These are phyloP conservation scores for Coemansia sp. DNA, from an alignment of 371 early-diverging fungal species.

Conservation along the genomic window DNA sequence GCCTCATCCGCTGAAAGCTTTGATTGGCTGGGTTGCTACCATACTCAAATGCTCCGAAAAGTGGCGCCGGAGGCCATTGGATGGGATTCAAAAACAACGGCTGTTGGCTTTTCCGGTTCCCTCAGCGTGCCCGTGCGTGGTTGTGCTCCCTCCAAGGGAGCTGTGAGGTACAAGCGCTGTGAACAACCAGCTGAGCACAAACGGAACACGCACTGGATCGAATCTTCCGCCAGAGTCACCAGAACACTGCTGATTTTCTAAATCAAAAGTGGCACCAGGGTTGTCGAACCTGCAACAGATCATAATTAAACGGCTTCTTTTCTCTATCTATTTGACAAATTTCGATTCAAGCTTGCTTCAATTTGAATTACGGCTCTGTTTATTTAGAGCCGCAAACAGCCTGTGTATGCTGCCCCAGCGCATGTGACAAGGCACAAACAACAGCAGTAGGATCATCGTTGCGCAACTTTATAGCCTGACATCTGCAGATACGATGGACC, in stretches of 20 bases:
- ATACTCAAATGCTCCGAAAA: too few relatives aligned
- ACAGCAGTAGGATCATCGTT: not conserved
- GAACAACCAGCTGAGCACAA: too few relatives aligned
- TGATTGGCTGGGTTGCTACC: too few relatives aligned
- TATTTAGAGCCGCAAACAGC: too few relatives aligned
- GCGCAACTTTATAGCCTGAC: not conserved
- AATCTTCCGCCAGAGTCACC: not conserved
- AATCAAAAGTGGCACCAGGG: not conserved
- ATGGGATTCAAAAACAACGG: too few relatives aligned
- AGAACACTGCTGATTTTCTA: not conserved
- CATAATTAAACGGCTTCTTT: not conserved
- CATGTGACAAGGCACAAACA: not conserved
- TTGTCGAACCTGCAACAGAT: not conserved
- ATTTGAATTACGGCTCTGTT: not conserved
- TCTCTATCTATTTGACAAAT: not conserved
- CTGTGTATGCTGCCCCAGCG: not conserved
- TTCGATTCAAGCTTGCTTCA: not conserved
- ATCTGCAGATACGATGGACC: constrained; percentile 10
- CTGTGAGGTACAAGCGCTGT: too few relatives aligned
- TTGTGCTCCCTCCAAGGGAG: too few relatives aligned
- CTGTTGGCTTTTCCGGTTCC: too few relatives aligned
- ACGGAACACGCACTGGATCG: not conserved
- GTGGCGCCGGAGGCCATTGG: too few relatives aligned
- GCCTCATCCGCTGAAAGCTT: too few relatives aligned
- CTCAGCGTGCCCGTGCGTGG: too few relatives aligned